Evolutionary conservation across 164 flowering plant genomes (phyloP).

Genomic region (Cinnamomum chago): DNA sequence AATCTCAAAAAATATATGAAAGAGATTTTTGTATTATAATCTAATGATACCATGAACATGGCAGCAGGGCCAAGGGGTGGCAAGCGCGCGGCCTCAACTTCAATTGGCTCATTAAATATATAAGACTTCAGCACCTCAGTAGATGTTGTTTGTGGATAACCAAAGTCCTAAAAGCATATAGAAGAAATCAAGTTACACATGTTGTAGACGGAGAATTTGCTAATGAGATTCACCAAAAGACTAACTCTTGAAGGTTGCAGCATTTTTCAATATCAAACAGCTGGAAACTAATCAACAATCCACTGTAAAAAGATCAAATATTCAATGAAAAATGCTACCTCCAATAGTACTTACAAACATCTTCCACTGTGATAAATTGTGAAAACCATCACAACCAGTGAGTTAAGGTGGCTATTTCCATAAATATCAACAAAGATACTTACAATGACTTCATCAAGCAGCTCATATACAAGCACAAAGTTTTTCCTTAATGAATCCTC

Average conservation of each 20-base stretch:
- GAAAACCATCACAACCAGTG: not conserved
- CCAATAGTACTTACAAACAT: no score
- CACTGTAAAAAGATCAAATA: no score
- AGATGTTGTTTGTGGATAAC: conserved; percentile 92
- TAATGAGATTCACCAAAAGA: not conserved
- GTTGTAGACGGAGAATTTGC: not conserved
- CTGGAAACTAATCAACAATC: no score
- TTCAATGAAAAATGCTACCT: no score
- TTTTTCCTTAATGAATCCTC: conserved; percentile 92
- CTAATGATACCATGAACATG: conserved; percentile 69
- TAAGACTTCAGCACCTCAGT: conserved; percentile 88
- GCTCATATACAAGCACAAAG: conserved; percentile 94
- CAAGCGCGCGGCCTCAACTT: conserved; percentile 69
- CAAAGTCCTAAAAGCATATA: conserved; percentile 68
- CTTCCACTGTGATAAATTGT: not conserved
- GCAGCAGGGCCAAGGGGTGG: conserved; percentile 87
- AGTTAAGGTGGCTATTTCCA: not conserved
- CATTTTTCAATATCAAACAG: no score
- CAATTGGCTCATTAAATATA: conserved; percentile 90
- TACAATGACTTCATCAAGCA: conserved; percentile 96
- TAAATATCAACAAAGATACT: conserved; percentile 26
- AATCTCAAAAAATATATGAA: not conserved
- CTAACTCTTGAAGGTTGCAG: not conserved
- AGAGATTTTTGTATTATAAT: not conserved
- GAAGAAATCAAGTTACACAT: conserved; percentile 2